Conservation (phyloP, 345 rosid species). For the Cardiospermum halicacabum region DNA sequence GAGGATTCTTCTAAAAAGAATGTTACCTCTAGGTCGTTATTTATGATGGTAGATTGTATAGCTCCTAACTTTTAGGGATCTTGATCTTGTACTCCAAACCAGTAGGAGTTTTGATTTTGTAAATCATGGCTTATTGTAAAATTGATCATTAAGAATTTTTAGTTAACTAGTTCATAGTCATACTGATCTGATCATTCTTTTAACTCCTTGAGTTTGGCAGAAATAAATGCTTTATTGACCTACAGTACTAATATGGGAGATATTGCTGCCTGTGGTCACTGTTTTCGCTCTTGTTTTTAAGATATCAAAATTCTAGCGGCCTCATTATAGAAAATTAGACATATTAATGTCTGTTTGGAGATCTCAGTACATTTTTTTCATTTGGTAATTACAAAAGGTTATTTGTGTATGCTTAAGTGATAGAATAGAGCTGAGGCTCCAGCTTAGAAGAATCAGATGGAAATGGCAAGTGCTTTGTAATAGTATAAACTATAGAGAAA, state of each 20-base stretch:
- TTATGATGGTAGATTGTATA: too few species aligned
- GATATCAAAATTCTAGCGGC: neutral
- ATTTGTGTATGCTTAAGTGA: conserved; percentile 32
- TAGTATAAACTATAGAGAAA: conserved; percentile 9
- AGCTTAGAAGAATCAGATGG: conserved; percentile 21
- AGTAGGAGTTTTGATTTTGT: too few species aligned
- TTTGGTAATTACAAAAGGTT: conserved; percentile 21
- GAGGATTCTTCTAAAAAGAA: too few species aligned
- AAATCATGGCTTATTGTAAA: neutral
- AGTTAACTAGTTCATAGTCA: neutral
- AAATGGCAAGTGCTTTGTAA: conserved; percentile 26
- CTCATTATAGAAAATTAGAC: neutral
- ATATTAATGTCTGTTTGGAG: neutral
- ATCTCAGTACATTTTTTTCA: conserved; percentile 28
- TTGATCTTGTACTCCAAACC: too few species aligned
- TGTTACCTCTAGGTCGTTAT: too few species aligned
- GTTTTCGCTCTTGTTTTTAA: neutral
- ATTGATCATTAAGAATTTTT: neutral
- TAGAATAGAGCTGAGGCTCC: conserved; percentile 30
- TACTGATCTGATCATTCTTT: neutral
- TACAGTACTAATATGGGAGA: neutral
- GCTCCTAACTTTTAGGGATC: too few species aligned
- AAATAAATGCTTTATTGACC: neutral
- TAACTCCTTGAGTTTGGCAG: neutral
- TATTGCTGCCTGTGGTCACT: neutral